Conservation (phyloP, 2,329 filamentous ascomycete genomes). For the Epichloe gansuensis region DNA sequence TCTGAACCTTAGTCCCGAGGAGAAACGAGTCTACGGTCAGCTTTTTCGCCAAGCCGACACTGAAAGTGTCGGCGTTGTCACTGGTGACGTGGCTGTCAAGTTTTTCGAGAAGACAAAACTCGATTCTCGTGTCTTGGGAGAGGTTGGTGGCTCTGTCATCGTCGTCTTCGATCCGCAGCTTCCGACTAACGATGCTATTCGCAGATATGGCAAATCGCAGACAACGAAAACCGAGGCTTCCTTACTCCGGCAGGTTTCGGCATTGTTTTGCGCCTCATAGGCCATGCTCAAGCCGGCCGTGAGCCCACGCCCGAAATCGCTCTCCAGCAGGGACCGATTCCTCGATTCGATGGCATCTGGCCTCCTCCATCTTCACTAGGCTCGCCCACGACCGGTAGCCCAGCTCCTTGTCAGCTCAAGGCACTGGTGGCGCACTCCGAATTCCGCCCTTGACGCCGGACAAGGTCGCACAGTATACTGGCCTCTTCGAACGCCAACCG, state of each 20-base stretch:
- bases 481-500: constrained; percentile 82
- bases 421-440: constrained; percentile 59
- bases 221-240: constrained; percentile 90
- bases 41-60: constrained; percentile 89
- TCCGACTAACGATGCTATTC: constrained; percentile 5
- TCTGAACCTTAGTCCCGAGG: constrained; percentile 78
- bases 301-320: constrained; percentile 73
- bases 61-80: constrained; percentile 84
- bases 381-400: constrained; percentile 25
- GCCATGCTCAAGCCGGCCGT: constrained; percentile 82
- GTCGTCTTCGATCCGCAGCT: not conserved
- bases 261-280: constrained; percentile 84
- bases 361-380: constrained; percentile 13
- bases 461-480: constrained; percentile 78
- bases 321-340: constrained; percentile 74
- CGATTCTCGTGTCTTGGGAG: constrained; percentile 72
- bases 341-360: constrained; percentile 72
- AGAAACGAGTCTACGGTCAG: constrained; percentile 88
- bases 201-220: constrained; percentile 98
- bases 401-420: constrained; percentile 42
- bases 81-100: constrained; percentile 88
- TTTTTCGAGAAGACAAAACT: constrained; percentile 97
- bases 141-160: constrained; percentile 43
- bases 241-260: constrained; percentile 89
- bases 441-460: constrained; percentile 82